Base-by-base conservation (phyloP, 2,329 filamentous ascomycete species). In the Talaromyces sp. region DNA sequence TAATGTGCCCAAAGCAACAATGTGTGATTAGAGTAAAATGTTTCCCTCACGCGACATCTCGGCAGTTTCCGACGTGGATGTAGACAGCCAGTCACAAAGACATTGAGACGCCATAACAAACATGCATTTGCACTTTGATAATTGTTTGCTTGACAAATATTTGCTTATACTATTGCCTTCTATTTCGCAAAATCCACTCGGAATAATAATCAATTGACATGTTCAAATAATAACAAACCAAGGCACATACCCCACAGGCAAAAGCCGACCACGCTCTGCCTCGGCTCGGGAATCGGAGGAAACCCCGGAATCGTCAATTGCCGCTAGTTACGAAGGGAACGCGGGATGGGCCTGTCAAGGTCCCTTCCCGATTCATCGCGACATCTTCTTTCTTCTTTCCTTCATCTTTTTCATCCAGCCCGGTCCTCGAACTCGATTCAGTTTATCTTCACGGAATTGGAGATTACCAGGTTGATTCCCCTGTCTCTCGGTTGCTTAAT, bases 221-320 rank as follows among this genome's bases (percentile, higher is more conserved):
- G 10, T 13, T 4, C 32, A 33, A 10, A 13, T 10, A 5, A 33
- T 4, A 3, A 13, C 4, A 32, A 32, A 32, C 30, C 8, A 9
- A 32, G 30, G 30, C 9, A 36, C 17, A 19, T 52, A 53, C 49
- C 49, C 49, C 49, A 53, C 49, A 53, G 28, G 49, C 27, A 47
- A 47, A 47, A 47, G 49, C 49, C 49, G 49, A 30, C 49, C 49
- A 13, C 2, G 13, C 15, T 28, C 27, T 28, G 49, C 49, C 49
- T 53, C 49, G 53, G 28, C 53, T 39, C 30, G 53, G 53, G 53
- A 55, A 39, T 55, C 30, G 53, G 53, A 44, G 55, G 49, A 27
- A 15, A 11, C 36, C 22, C 27, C 51, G 58, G 52, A 42, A 52
- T 42, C 49, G n/a, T 15, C 44, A 47, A 47, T 47, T 47, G 44